These are phyloP conservation scores for Rossbeevera mucosa DNA, from an alignment of 768 basidiomycete genomes.

Conservation along the genomic window DNA sequence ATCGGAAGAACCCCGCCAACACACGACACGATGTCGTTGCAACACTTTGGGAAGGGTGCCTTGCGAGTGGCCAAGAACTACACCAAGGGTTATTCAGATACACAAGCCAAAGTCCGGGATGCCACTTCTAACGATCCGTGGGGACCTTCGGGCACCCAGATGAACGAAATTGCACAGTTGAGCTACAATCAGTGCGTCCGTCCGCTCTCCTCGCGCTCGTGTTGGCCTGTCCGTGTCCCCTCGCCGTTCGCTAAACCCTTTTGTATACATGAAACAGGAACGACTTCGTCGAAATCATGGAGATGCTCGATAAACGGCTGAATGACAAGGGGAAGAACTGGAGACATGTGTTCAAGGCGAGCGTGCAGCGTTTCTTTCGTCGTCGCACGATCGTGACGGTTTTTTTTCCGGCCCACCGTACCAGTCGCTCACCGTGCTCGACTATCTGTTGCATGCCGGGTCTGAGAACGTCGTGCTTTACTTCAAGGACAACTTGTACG, in stretches of 20 bases:
- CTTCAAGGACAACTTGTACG: conserved; percentile 94
- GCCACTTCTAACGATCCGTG: conserved; percentile 97
- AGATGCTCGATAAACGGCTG: conserved; percentile 97
- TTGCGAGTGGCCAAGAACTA: conserved; percentile 92
- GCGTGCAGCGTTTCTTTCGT: conserved; percentile 21
- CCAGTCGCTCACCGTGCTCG: conserved; percentile 87
- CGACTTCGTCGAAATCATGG: conserved; percentile 99
- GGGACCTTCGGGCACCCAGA: conserved; percentile 96
- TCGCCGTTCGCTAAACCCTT: neutral
- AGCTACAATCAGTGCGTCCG: conserved; percentile 88
- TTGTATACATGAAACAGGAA: conserved; percentile 44
- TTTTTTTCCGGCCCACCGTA: conserved; percentile 7
- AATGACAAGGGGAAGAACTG: conserved; percentile 99
- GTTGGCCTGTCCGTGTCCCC: neutral
- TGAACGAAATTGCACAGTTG: conserved; percentile 97
- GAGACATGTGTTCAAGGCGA: conserved; percentile 97
- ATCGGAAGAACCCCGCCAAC: neutral
- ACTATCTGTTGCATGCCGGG: conserved; percentile 93
- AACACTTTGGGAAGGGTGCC: conserved; percentile 80
- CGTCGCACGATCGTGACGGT: neutral
- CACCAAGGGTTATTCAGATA: conserved; percentile 93
- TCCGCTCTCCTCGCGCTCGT: neutral
- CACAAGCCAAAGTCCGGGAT: conserved; percentile 92
- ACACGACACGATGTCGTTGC: conserved; percentile 44
- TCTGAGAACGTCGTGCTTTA: conserved; percentile 99